Evolutionary conservation across 1,139 yeast species (phyloP).

Genomic region (Magnusiomyces paraingens): DNA sequence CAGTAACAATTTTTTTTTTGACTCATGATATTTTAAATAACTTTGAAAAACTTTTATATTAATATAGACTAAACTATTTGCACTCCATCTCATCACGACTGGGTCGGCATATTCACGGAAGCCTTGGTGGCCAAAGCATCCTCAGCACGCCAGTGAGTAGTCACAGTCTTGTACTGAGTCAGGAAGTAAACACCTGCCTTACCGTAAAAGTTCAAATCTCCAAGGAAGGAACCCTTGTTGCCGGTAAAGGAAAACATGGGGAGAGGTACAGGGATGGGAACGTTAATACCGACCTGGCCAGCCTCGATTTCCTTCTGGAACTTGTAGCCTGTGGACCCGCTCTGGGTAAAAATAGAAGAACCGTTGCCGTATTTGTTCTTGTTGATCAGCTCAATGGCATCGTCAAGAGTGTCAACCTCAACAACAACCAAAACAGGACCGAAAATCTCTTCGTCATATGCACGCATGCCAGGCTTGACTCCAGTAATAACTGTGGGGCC

Average conservation of each 20-base stretch:
- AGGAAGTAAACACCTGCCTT: slow-evolving; percentile 65
- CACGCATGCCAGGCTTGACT: slow-evolving; percentile 62
- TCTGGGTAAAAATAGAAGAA: slow-evolving; percentile 60
- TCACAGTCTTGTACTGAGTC: slow-evolving; percentile 73
- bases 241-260: slow-evolving; percentile 84
- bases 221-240: slow-evolving; percentile 68
- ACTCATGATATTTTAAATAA: too few relatives aligned
- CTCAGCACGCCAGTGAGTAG: slow-evolving; percentile 60
- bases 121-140: slow-evolving; percentile 52
- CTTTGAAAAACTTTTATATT: background rate
- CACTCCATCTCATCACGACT: slow-evolving; percentile 14
- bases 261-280: slow-evolving; percentile 78
- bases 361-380: slow-evolving; percentile 69
- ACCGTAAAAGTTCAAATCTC: slow-evolving; percentile 76
- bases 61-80: background rate
- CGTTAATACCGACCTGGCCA: slow-evolving; percentile 76
- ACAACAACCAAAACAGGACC: slow-evolving; percentile 68
- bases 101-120: slow-evolving; percentile 43
- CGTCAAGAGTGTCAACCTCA: slow-evolving; percentile 62
- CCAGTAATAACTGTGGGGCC: slow-evolving; percentile 65
- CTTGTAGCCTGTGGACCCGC: slow-evolving; percentile 64
- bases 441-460: slow-evolving; percentile 69
- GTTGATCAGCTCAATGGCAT: slow-evolving; percentile 62
- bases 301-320: slow-evolving; percentile 65
- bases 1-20: too few relatives aligned